Conservation (phyloP, 768 basidiomycete genomes). For the Russula emetica region DNA sequence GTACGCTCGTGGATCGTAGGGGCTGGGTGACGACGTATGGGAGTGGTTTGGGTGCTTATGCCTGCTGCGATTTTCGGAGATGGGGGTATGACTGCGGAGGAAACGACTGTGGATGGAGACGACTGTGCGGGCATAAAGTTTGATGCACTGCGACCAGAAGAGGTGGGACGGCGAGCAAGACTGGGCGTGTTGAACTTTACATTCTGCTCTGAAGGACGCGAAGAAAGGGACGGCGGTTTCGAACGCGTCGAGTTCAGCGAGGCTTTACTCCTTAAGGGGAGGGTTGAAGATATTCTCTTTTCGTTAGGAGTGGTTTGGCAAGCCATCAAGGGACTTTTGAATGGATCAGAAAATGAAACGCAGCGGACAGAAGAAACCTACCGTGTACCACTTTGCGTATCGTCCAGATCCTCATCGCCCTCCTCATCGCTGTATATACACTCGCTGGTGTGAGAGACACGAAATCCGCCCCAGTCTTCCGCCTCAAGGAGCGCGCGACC, state of each 20-base stretch:
- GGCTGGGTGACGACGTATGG: not conserved
- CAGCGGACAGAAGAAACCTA: not conserved
- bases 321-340: not conserved
- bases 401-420: constrained; percentile 12
- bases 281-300: no score
- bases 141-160: not conserved
- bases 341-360: not conserved
- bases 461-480: constrained; percentile 50
- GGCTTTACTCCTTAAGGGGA: not conserved
- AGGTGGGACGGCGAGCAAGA: not conserved
- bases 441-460: constrained; percentile 26
- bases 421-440: constrained; percentile 22
- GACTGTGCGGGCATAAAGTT: not conserved
- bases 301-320: not conserved
- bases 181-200: not conserved
- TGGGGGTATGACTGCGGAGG: not conserved
- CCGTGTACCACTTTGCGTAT: not conserved
- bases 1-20: not conserved
- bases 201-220: not conserved
- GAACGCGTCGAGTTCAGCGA: not conserved
- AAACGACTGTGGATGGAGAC: not conserved
- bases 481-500: constrained; percentile 43
- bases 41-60: not conserved
- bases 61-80: not conserved
- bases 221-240: constrained; percentile 2